Conservation (phyloP, 2,329 filamentous ascomycete genomes). For the Cercospora sp. region DNA sequence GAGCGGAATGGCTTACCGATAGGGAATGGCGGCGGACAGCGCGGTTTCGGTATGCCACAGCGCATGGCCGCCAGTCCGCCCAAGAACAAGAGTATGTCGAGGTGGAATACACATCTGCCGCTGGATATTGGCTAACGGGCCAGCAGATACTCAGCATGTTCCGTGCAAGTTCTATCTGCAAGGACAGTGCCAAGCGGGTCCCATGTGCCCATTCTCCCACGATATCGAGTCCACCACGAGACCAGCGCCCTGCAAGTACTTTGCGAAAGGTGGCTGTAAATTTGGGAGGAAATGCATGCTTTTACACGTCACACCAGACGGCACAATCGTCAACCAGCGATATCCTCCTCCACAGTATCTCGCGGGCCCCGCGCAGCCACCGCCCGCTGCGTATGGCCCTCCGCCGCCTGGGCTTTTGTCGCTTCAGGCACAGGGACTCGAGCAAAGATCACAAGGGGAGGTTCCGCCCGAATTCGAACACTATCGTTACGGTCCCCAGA, state of each 20-base stretch:
- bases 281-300: conserved; percentile 98
- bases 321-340: conserved; percentile 78
- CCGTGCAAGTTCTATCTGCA: conserved; percentile 99
- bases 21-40: conserved; percentile 27
- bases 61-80: conserved; percentile 49
- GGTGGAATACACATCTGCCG: not conserved
- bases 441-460: conserved; percentile 33
- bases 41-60: conserved; percentile 26
- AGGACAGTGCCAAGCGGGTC: conserved; percentile 92
- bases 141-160: conserved; percentile 86
- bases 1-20: conserved; percentile 35
- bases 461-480: conserved; percentile 31
- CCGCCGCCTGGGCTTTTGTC: conserved; percentile 39
- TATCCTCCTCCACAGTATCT: conserved; percentile 26
- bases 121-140: conserved; percentile 24
- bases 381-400: conserved; percentile 26
- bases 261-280: conserved; percentile 99
- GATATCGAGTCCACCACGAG: conserved; percentile 82
- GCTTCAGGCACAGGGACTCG: conserved; percentile 39
- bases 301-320: conserved; percentile 91
- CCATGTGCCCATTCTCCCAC: conserved; percentile 94
- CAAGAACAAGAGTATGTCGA: conserved; percentile 49
- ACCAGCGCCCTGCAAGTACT: conserved; percentile 94
- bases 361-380: conserved; percentile 17
- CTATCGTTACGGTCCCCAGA: conserved; percentile 33